phyloP scores from a whole-genome alignment of 2,329 filamentous ascomycete genomes.

The Ophiostoma pallidulum region DNA sequence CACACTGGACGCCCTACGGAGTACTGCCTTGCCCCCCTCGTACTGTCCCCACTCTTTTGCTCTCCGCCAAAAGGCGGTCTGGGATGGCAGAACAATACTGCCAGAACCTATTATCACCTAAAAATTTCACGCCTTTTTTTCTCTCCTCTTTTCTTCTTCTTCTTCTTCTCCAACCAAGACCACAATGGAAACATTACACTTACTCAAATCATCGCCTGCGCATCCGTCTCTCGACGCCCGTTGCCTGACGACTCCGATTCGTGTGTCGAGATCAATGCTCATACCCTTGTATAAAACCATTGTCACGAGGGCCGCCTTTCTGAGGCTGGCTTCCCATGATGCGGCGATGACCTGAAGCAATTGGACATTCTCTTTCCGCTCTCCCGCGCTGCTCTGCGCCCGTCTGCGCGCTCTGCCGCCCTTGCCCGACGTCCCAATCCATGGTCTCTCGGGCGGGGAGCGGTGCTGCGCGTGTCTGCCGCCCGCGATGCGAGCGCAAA shows the following conservation, averaged over 20 bases:
- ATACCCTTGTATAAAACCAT: constrained; percentile 61
- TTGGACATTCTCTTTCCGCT: constrained; percentile 40
- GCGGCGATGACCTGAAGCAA: constrained; percentile 60
- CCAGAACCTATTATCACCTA: constrained; percentile 14
- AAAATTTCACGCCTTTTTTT: not conserved
- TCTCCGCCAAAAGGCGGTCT: not conserved
- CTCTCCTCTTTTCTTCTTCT: constrained; percentile 16
- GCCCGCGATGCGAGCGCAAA: too few species aligned
- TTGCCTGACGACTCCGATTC: constrained; percentile 42
- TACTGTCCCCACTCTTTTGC: not conserved
- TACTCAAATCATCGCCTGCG: constrained; percentile 29
- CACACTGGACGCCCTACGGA: too few species aligned
- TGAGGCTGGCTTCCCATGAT: constrained; percentile 49
- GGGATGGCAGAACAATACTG: not conserved
- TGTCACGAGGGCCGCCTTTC: constrained; percentile 54
- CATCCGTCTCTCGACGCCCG: constrained; percentile 23
- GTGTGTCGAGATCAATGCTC: constrained; percentile 46
- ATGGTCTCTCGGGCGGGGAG: too few species aligned
- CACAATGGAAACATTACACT: constrained; percentile 20
- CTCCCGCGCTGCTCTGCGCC: too few species aligned
- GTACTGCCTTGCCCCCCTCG: too few species aligned
- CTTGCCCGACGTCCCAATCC: too few species aligned
- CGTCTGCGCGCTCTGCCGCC: too few species aligned
- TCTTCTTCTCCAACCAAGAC: constrained; percentile 22
- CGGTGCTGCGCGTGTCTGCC: too few species aligned